Evolutionary conservation across 2,329 filamentous ascomycete species (phyloP).

Genomic region (Fusarium sp.): DNA sequence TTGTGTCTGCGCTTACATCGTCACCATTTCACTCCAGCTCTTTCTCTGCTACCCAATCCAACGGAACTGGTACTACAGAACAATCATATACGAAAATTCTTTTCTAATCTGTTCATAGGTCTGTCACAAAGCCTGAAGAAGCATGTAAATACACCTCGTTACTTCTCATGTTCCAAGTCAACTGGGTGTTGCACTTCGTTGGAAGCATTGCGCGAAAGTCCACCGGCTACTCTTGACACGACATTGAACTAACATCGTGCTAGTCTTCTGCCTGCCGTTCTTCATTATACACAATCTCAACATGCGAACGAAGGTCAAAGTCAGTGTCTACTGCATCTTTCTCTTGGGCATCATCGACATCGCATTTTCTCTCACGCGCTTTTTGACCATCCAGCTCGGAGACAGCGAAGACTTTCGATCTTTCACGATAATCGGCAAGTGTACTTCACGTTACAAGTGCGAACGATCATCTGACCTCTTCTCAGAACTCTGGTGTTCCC

Average conservation of each 20-base stretch:
- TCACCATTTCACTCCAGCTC: not conserved
- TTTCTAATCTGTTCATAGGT: not conserved
- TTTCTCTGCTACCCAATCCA: slow-evolving; percentile 25
- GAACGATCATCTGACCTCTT: rapidly evolving
- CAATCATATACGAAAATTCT: rapidly evolving
- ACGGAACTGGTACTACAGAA: slow-evolving; percentile 20
- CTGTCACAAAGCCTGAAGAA: not conserved
- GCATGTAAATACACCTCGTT: not conserved
- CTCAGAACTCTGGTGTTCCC: slow-evolving; percentile 30
- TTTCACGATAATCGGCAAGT: slow-evolving; percentile 27
- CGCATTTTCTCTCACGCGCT: slow-evolving; percentile 32
- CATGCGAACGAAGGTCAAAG: slow-evolving; percentile 12
- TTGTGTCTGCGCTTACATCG: not conserved
- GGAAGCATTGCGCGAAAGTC: slow-evolving; percentile 21
- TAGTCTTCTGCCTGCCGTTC: slow-evolving; percentile 22
- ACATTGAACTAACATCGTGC: rapidly evolving
- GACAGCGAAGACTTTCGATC: slow-evolving; percentile 1
- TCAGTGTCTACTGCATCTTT: slow-evolving; percentile 30
- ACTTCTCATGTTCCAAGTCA: slow-evolving; percentile 9
- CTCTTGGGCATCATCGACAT: slow-evolving; percentile 34
- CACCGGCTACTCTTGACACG: rapidly evolving
- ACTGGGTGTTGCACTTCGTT: slow-evolving; percentile 20
- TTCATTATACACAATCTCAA: slow-evolving; percentile 20
- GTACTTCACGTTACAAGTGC: rapidly evolving
- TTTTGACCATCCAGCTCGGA: slow-evolving; percentile 16